A percentile compares a stretch with the other conserved stretches of the same genome.
Conservation (phyloP, 805 yeast species). For the Metschnikowia cerradonensis region DNA sequence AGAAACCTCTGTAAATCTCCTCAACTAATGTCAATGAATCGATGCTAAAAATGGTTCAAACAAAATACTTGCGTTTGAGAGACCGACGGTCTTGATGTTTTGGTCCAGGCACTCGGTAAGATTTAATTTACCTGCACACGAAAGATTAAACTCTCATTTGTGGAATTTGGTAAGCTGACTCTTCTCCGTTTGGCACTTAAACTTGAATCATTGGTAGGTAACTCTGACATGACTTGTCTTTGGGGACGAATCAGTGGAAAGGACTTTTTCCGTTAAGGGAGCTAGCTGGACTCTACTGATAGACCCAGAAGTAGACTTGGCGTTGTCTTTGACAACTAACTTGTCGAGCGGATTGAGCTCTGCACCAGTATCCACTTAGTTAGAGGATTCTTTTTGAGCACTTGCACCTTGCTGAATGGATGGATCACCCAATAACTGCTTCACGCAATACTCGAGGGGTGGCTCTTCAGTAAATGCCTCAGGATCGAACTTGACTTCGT, state of each 20-base stretch:
- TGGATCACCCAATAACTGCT: constrained; percentile 49
- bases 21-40: background rate
- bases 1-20: too few relatives aligned
- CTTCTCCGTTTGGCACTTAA: constrained; percentile 42
- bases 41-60: constrained; percentile 43
- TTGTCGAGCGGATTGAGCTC: constrained; percentile 41
- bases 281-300: constrained; percentile 81
- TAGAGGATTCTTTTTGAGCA: constrained; percentile 22
- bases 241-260: constrained; percentile 60
- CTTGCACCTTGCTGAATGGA: constrained; percentile 2
- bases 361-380: constrained; percentile 13
- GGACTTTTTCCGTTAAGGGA: constrained; percentile 81
- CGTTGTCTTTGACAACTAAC: constrained; percentile 48
- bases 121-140: constrained; percentile 37
- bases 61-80: constrained; percentile 76
- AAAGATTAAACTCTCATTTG: constrained; percentile 27
- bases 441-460: constrained; percentile 71
- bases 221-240: constrained; percentile 49
- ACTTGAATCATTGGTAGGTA: constrained; percentile 66
- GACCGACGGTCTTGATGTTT: constrained; percentile 68
- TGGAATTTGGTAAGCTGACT: constrained; percentile 50
- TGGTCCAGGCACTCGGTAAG: constrained; percentile 54
- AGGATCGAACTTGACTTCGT: constrained; percentile 58
- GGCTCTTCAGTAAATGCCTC: constrained; percentile 74
- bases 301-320: constrained; percentile 61